A percentile compares a stretch with the other conserved stretches of the same genome.
Conservation (phyloP, 2,329 filamentous ascomycete genomes). For the Microdochium bolleyi region DNA sequence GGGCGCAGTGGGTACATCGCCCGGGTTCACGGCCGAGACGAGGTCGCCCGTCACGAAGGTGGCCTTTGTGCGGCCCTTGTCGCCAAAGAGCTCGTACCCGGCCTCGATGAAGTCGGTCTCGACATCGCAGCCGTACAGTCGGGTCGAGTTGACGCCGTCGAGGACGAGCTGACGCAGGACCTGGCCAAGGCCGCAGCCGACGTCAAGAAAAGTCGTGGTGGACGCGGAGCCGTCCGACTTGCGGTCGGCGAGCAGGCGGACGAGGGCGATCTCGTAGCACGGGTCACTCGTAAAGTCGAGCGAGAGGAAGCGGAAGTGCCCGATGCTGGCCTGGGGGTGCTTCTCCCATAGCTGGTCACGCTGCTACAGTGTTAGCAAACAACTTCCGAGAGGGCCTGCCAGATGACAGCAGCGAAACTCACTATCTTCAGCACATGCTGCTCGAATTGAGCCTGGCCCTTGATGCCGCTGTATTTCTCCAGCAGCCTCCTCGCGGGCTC, state of each 20-base stretch:
- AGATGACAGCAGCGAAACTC: conserved; percentile 2
- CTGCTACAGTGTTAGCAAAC: conserved; percentile 15
- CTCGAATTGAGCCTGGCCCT: conserved; percentile 13
- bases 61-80: conserved; percentile 36
- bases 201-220: conserved; percentile 33
- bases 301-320: conserved; percentile 41
- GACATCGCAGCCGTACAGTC: conserved; percentile 42
- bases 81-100: conserved; percentile 59
- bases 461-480: conserved; percentile 18
- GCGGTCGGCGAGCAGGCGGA: conserved; percentile 27
- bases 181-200: conserved; percentile 44
- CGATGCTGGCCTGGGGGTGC: conserved; percentile 35
- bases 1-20: conserved; percentile 8
- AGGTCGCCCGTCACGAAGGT: conserved; percentile 44
- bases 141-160: conserved; percentile 38
- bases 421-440: conserved; percentile 18
- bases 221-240: conserved; percentile 12
- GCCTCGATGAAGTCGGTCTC: conserved; percentile 42
- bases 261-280: conserved; percentile 32
- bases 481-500: conserved; percentile 14
- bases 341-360: conserved; percentile 37
- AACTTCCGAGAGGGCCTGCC: too few species aligned
- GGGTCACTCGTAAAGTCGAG: conserved; percentile 31
- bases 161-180: conserved; percentile 38
- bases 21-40: conserved; percentile 16